A percentile compares a stretch with the other conserved stretches of the same genome.
phyloP scores from a whole-genome alignment of 345 rosid species.

The Lenwebbia sp. region DNA sequence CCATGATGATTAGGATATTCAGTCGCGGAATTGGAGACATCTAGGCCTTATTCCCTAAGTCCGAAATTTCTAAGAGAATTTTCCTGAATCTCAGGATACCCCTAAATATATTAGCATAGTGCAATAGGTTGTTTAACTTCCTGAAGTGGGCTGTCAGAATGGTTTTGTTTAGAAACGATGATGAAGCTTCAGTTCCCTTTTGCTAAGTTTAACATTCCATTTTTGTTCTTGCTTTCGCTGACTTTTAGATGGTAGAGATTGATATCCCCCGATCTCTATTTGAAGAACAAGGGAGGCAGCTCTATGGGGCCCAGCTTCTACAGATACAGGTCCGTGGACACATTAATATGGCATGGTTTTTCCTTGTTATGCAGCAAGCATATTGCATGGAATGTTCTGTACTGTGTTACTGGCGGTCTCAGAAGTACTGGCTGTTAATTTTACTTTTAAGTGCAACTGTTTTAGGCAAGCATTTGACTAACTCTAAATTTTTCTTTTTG shows the following conservation, averaged over 20 bases:
- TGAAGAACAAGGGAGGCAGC: slow-evolving; percentile 93
- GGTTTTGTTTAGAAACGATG: background rate
- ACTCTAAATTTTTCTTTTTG: background rate
- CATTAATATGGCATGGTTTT: background rate
- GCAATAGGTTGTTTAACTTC: background rate
- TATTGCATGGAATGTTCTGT: background rate
- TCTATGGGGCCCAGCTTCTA: slow-evolving; percentile 84
- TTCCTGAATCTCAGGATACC: background rate
- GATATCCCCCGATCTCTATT: slow-evolving; percentile 81
- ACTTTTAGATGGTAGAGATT: slow-evolving; percentile 73
- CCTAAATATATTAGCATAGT: background rate
- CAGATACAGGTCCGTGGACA: slow-evolving; percentile 55
- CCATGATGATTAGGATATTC: background rate
- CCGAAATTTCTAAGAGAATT: background rate
- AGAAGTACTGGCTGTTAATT: background rate
- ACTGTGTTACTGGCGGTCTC: background rate
- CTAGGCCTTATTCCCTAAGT: background rate
- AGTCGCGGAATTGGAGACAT: background rate
- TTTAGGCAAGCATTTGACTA: background rate
- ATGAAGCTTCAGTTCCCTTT: background rate
- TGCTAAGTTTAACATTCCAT: background rate
- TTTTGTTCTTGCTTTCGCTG: background rate
- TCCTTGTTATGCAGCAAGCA: background rate
- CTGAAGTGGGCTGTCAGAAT: background rate
- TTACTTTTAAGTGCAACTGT: background rate